Percentiles rank a stretch among this genome's conserved stretches.
Conservation (phyloP, 495 filamentous ascomycete genomes). For the Jackrogersella minutella region DNA sequence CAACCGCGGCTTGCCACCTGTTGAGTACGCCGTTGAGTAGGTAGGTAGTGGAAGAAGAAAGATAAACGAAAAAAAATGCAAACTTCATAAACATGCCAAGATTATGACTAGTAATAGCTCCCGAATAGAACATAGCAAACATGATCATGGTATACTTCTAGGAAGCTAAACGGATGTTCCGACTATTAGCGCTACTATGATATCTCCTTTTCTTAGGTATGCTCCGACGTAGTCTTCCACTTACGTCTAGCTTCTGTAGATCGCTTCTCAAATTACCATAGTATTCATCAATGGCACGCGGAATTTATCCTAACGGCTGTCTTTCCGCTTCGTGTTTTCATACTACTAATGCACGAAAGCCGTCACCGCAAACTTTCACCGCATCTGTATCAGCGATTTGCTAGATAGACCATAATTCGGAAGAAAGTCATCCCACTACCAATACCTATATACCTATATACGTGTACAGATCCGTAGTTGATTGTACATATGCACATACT, state of each 20-base stretch:
- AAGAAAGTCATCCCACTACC: background rate
- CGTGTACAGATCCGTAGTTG: too few relatives aligned
- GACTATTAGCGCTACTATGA: too few relatives aligned
- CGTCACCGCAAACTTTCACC: background rate
- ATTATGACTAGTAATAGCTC: background rate
- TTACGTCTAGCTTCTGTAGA: background rate
- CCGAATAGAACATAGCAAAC: background rate
- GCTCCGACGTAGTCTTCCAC: too few relatives aligned
- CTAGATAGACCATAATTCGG: background rate
- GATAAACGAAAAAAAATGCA: constrained; percentile 7
- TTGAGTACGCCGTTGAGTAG: too few relatives aligned
- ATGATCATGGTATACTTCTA: too few relatives aligned
- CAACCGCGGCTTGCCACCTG: constrained; percentile 16
- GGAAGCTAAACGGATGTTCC: too few relatives aligned
- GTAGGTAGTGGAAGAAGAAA: too few relatives aligned
- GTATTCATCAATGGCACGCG: constrained; percentile 18
- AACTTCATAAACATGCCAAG: background rate
- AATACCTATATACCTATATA: too few relatives aligned
- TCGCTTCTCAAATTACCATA: background rate
- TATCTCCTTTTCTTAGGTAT: background rate
- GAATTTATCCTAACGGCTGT: background rate
- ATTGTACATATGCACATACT: too few relatives aligned
- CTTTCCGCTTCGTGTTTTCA: background rate
- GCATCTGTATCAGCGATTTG: background rate
- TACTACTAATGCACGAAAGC: background rate